These are phyloP conservation scores for Pisolithus albus DNA, from an alignment of 768 basidiomycete genomes.

Conservation along the genomic window DNA sequence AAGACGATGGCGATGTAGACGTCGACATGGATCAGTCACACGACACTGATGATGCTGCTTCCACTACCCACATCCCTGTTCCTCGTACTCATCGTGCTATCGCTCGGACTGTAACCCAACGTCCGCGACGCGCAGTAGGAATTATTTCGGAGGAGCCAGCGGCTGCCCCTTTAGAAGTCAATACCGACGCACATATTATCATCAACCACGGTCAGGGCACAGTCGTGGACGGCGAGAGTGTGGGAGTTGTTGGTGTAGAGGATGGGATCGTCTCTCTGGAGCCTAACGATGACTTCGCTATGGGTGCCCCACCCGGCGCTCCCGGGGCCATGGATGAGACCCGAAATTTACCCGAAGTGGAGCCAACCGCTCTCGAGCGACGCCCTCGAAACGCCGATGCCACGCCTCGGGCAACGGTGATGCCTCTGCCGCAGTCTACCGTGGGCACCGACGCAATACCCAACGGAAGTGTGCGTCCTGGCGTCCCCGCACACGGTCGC, in stretches of 20 bases:
- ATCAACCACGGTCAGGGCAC: slow-evolving; percentile 41
- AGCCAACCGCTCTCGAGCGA: slow-evolving; percentile 22
- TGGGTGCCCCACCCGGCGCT: slow-evolving; percentile 89
- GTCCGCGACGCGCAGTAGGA: slow-evolving; percentile 39
- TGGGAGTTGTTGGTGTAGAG: slow-evolving; percentile 47
- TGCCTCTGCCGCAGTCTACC: slow-evolving; percentile 42
- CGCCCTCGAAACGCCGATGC: slow-evolving; percentile 41
- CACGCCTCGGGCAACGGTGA: slow-evolving; percentile 57
- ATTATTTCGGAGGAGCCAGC: slow-evolving; percentile 37
- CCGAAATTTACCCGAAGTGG: slow-evolving; percentile 23
- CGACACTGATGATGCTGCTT: slow-evolving; percentile 27
- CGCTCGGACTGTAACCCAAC: slow-evolving; percentile 28
- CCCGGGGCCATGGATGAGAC: slow-evolving; percentile 64
- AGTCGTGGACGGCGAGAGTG: slow-evolving; percentile 36
- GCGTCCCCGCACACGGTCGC: slow-evolving; percentile 7
- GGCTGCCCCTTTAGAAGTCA: slow-evolving; percentile 32
- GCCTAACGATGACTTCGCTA: slow-evolving; percentile 81
- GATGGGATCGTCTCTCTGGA: slow-evolving; percentile 73
- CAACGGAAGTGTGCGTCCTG: slow-evolving; percentile 13
- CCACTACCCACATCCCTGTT: slow-evolving; percentile 24
- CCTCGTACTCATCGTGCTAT: slow-evolving; percentile 22
- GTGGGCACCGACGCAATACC: slow-evolving; percentile 8
- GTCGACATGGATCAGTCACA: slow-evolving; percentile 43
- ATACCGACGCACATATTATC: slow-evolving; percentile 45
- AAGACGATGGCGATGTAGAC: slow-evolving; percentile 61